Conservation (phyloP, 768 basidiomycete genomes). For the Naganishia antarctica region DNA sequence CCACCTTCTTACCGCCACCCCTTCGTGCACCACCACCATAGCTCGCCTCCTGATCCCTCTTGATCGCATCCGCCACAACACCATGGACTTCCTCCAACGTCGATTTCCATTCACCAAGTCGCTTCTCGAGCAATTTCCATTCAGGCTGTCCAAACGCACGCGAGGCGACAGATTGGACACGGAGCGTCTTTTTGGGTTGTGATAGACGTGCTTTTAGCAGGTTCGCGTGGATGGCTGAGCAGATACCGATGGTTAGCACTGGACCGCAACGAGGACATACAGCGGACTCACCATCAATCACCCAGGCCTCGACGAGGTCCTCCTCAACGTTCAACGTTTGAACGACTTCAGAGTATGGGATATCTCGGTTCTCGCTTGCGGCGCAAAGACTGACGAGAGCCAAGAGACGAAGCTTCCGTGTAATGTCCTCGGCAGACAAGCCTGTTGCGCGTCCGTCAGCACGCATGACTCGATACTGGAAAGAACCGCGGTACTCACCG, state of each 20-base stretch:
- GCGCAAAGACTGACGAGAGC: conserved; percentile 41
- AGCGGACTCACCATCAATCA: conserved; percentile 43
- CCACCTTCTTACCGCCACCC: background rate
- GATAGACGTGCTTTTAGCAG: conserved; percentile 44
- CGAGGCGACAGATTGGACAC: conserved; percentile 40
- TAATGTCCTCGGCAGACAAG: conserved; percentile 32
- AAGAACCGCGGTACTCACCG: conserved; percentile 33
- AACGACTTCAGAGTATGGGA: conserved; percentile 39
- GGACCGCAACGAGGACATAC: background rate
- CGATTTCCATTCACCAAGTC: conserved; percentile 45
- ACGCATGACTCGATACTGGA: background rate
- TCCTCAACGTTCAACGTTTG: conserved; percentile 35
- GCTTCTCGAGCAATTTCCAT: conserved; percentile 43
- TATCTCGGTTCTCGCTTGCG: conserved; percentile 30
- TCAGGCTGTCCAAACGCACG: conserved; percentile 39
- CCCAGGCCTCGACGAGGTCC: conserved; percentile 46
- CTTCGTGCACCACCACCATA: background rate
- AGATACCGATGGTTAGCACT: background rate
- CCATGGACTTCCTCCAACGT: conserved; percentile 39
- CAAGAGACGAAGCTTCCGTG: conserved; percentile 43
- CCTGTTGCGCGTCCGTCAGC: background rate
- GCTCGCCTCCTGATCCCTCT: conserved; percentile 7
- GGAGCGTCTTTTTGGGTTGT: conserved; percentile 42
- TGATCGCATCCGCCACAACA: conserved; percentile 41
- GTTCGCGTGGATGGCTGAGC: conserved; percentile 43